Conservation (phyloP, 768 basidiomycete genomes). For the Baorangia bicolor region DNA sequence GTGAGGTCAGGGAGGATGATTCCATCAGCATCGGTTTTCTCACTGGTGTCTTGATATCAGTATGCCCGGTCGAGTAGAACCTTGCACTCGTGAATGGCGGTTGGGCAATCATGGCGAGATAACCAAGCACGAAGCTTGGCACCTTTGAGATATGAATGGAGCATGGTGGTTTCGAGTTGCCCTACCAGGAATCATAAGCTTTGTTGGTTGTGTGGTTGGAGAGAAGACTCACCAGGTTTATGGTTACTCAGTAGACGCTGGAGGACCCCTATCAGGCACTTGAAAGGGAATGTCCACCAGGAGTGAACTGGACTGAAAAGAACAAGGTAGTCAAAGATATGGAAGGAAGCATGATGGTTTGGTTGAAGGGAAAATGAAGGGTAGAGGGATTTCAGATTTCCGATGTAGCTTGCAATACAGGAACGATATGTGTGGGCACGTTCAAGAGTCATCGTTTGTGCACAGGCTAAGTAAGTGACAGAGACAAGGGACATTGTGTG, state of each 20-base stretch:
- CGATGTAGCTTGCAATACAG: conserved; percentile 20
- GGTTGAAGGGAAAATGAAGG: conserved; percentile 15
- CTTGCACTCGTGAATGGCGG: conserved; percentile 16
- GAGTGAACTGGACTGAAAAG: conserved; percentile 39
- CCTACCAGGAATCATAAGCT: neutral
- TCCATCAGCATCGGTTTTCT: neutral
- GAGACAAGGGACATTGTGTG: conserved; percentile 33
- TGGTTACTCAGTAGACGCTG: conserved; percentile 24
- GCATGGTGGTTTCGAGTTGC: conserved; percentile 11
- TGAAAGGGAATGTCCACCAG: conserved; percentile 29
- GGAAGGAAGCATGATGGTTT: conserved; percentile 34
- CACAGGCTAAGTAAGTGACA: conserved; percentile 24
- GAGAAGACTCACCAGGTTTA: conserved; percentile 4
- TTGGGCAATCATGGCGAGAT: conserved; percentile 15
- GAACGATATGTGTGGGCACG: conserved; percentile 10
- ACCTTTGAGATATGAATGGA: conserved; percentile 13
- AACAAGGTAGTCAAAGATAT: conserved; percentile 32
- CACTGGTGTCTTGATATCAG: neutral
- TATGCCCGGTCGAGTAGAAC: conserved; percentile 20
- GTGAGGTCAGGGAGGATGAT: too few species aligned
- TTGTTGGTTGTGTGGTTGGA: neutral
- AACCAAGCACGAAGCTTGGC: conserved; percentile 19
- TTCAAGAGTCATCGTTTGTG: conserved; percentile 2
- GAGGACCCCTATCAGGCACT: conserved; percentile 23
- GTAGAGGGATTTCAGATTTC: conserved; percentile 18